These are phyloP conservation scores for Osmanthus fragrans DNA, from an alignment of 257 asterid genomes.

Conservation along the genomic window DNA sequence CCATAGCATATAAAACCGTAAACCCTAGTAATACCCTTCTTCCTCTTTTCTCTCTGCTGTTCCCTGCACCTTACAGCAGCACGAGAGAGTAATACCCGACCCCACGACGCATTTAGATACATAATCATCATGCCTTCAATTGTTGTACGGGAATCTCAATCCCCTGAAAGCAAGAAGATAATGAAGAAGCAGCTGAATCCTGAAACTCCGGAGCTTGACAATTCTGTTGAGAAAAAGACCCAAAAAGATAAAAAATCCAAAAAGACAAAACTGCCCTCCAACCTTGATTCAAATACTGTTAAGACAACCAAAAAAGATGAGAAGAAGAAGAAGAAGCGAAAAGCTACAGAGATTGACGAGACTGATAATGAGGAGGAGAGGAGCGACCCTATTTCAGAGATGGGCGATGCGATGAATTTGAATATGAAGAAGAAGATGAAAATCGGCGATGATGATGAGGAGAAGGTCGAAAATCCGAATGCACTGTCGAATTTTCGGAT, in stretches of 20 bases:
- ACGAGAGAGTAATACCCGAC: conserved; percentile 28
- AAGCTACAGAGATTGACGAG: conserved; percentile 38
- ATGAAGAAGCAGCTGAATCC: conserved; percentile 27
- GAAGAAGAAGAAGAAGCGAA: conserved; percentile 72
- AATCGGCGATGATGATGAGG: conserved; percentile 16
- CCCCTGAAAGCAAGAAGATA: conserved; percentile 55
- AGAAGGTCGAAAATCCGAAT: conserved; percentile 49
- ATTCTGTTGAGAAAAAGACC: conserved; percentile 28
- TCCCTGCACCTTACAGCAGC: conserved; percentile 38
- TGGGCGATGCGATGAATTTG: conserved; percentile 60
- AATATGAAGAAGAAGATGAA: conserved; percentile 41
- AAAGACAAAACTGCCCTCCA: conserved; percentile 45
- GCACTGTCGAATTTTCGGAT: conserved; percentile 69
- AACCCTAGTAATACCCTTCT: conserved; percentile 40
- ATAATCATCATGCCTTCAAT: conserved; percentile 59
- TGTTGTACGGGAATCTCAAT: conserved; percentile 35
- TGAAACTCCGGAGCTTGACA: conserved; percentile 39
- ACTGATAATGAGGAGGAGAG: conserved; percentile 47
- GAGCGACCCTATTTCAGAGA: conserved; percentile 76
- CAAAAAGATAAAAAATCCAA: conserved; percentile 58
- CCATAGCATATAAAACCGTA: conserved; percentile 7
- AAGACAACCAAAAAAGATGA: conserved; percentile 22
- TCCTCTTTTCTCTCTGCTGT: conserved; percentile 44
- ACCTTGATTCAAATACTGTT: conserved; percentile 4
- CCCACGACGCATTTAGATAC: neutral